Percentiles rank a stretch among this genome's conserved stretches.
Evolutionary conservation across 2,329 filamentous ascomycete species (phyloP).

Genomic region (Zasmidium citrigriseum): DNA sequence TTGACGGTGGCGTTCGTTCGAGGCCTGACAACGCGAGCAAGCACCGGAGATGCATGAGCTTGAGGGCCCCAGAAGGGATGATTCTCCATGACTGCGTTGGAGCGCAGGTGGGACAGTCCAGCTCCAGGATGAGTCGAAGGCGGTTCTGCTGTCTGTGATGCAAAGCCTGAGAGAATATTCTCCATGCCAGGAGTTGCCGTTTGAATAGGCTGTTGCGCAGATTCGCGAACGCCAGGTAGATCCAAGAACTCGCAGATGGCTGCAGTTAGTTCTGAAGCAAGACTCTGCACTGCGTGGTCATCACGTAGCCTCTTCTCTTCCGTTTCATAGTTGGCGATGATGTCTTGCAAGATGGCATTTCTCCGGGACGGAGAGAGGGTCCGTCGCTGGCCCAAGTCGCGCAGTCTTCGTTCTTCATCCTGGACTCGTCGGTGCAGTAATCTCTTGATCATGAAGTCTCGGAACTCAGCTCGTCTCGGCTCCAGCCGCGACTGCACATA

Average conservation of each 20-base stretch:
- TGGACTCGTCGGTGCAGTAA: conserved; percentile 25
- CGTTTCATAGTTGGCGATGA: conserved; percentile 32
- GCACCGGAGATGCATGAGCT: conserved; percentile 50
- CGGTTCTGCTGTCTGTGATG: conserved; percentile 42
- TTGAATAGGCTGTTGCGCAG: not conserved
- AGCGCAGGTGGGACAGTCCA: conserved; percentile 63
- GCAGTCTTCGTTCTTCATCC: conserved; percentile 19
- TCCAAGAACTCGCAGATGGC: conserved; percentile 59
- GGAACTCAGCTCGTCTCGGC: conserved; percentile 35
- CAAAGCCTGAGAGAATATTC: conserved; percentile 8
- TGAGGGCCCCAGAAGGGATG: conserved; percentile 64
- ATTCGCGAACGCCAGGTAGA: conserved; percentile 35
- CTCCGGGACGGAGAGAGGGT: conserved; percentile 14
- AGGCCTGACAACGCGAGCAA: conserved; percentile 59
- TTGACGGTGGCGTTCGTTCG: conserved; percentile 39
- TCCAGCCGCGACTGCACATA: conserved; percentile 47
- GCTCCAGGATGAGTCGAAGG: conserved; percentile 66
- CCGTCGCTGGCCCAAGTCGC: conserved; percentile 17
- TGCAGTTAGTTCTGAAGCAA: conserved; percentile 54
- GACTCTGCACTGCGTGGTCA: conserved; percentile 47
- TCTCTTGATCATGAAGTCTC: conserved; percentile 28
- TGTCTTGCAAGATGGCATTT: conserved; percentile 15
- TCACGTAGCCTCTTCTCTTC: conserved; percentile 43
- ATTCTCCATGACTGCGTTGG: conserved; percentile 57
- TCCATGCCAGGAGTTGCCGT: not conserved